Evolutionary conservation across 2,329 filamentous ascomycete genomes (phyloP), one percentile per base, ranked within the genome.

Genomic region (Fusarium duplospermum): DNA sequence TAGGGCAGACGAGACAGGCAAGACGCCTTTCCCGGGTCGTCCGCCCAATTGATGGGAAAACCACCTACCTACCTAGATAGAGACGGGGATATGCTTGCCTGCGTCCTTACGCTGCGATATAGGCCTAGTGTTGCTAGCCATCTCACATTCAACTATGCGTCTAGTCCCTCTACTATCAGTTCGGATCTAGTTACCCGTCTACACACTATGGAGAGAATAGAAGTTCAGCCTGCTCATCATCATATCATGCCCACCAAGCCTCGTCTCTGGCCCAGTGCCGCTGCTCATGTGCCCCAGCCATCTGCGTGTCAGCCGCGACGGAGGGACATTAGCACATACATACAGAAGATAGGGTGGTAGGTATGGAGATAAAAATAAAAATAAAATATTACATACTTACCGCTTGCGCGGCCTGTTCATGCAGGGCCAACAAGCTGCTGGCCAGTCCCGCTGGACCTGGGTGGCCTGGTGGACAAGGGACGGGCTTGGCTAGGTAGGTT

Each of bases 111-210:
- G 24, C 24, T 52, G 24, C 47, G 47, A 54, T 54, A 54, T 31
- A 54, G 18, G 27, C 18, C 18, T 54, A 52, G 47, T 29, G 47
- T 31, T 31, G 24, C 18, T 20, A 18, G 47, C 47, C 18, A 54
- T 16, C n/a, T 45, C 29, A 35, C 29, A 13, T 27, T 18, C 22
- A 47, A 27, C 24, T 35, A 33, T 31, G 29, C 14, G 14, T 36
- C n/a, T 52, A 52, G 31, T 22, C 33, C 29, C 8, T 31, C 36
- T 47, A 50, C 40, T 62, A 62, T 62, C 42, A 14, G 14, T 35
- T 62, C 59, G 59, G 59, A 45, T 62, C 59, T 62, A 36, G 59
- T 62, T 62, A 52, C 29, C 42, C 59, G 59, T 52, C 42, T 36
- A 36, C 42, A 36, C 42, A 36, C 59, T 52, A 62, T 33, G 22